phyloP scores from a whole-genome alignment of 116 monocot species.

The Dioscorea cayenensis region DNA sequence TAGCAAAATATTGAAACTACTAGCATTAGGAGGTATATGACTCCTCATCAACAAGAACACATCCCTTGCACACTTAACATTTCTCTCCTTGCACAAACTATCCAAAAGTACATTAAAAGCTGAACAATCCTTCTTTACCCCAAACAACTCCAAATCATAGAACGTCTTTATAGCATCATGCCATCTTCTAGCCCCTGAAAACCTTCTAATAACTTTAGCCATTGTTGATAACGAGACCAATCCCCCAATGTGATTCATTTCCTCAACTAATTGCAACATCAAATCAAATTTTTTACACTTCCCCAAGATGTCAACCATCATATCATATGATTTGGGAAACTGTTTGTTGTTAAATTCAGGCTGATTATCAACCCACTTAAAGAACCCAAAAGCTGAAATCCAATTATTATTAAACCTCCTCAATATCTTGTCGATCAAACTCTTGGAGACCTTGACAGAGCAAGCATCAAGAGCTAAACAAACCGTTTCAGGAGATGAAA shows the following conservation, averaged over 20 bases:
- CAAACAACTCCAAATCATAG: conserved; percentile 44
- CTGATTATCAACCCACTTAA: conserved; percentile 62
- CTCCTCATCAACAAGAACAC: conserved; percentile 47
- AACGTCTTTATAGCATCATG: conserved; percentile 53
- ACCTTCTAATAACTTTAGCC: conserved; percentile 79
- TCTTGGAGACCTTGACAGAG: conserved; percentile 16
- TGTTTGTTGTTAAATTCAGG: conserved; percentile 23
- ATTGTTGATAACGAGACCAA: conserved; percentile 63
- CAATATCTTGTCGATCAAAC: conserved; percentile 35
- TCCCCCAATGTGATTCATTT: conserved; percentile 49
- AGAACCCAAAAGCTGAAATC: conserved; percentile 79
- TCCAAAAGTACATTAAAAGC: conserved; percentile 77
- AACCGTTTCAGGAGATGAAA: neutral
- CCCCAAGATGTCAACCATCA: conserved; percentile 84
- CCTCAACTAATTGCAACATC: conserved; percentile 66
- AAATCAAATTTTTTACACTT: conserved; percentile 70
- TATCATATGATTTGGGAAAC: conserved; percentile 48
- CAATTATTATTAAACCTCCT: conserved; percentile 63
- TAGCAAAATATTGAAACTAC: conserved; percentile 61
- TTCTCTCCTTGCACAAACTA: conserved; percentile 84
- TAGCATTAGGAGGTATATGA: conserved; percentile 53
- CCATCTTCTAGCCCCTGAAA: conserved; percentile 69
- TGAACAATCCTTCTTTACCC: conserved; percentile 44
- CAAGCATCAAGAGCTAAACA: neutral
- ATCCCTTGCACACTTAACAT: conserved; percentile 54